Conservation (phyloP, 2,329 filamentous ascomycete species). For the Beauveria bassiana region DNA sequence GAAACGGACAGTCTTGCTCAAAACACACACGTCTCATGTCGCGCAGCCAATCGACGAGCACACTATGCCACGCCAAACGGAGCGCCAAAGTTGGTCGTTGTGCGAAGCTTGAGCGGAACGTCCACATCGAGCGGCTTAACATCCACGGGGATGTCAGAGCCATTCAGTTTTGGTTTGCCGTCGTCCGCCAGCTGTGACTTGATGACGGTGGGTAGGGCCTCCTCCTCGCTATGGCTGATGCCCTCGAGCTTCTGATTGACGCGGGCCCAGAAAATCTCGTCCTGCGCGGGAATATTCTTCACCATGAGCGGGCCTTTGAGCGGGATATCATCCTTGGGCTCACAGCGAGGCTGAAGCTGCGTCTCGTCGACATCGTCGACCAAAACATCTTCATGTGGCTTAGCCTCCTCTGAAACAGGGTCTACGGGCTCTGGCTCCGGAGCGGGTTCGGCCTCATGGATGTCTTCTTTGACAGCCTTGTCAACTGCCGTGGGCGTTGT, state of each 20-base stretch:
- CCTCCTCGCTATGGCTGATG: slow-evolving; percentile 38
- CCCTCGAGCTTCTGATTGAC: slow-evolving; percentile 45
- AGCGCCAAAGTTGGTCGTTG: slow-evolving; percentile 39
- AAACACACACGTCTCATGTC: background rate
- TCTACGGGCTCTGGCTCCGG: background rate
- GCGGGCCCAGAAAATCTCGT: slow-evolving; percentile 45
- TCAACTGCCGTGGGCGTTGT: slow-evolving; percentile 21
- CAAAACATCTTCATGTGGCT: background rate
- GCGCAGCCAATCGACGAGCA: background rate
- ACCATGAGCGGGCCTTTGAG: slow-evolving; percentile 48
- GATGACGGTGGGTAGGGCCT: slow-evolving; percentile 38
- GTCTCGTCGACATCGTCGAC: slow-evolving; percentile 4
- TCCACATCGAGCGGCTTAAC: slow-evolving; percentile 30
- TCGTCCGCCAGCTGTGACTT: slow-evolving; percentile 21
- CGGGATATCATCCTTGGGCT: slow-evolving; percentile 36
- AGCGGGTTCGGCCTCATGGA: background rate
- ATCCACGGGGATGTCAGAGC: slow-evolving; percentile 8
- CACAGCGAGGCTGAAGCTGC: slow-evolving; percentile 23
- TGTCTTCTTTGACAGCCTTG: background rate
- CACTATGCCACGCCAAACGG: slow-evolving; percentile 32
- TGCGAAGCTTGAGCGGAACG: slow-evolving; percentile 38
- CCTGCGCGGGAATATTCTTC: slow-evolving; percentile 46
- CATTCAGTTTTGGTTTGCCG: slow-evolving; percentile 12
- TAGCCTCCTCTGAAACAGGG: background rate
- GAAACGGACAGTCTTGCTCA: background rate